Conservation (phyloP, 768 basidiomycete genomes). For the Termitomyces sp. region DNA sequence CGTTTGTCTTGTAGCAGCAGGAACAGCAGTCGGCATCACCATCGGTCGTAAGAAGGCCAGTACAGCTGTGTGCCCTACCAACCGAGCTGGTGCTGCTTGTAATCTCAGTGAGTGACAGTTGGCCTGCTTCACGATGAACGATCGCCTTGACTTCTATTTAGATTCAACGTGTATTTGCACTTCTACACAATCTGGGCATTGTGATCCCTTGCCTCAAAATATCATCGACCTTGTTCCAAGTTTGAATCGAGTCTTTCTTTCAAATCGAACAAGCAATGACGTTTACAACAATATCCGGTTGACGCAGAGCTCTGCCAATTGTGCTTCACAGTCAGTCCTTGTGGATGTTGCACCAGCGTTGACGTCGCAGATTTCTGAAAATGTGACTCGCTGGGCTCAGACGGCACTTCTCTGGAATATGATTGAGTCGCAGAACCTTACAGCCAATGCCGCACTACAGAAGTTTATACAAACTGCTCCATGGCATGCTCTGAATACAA, state of each 20-base stretch:
- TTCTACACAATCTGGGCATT: constrained; percentile 37
- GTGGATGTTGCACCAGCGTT: constrained; percentile 52
- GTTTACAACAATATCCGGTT: constrained; percentile 51
- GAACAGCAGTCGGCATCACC: constrained; percentile 43
- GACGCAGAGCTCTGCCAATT: constrained; percentile 42
- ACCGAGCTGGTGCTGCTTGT: constrained; percentile 49
- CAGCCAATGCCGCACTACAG: constrained; percentile 36
- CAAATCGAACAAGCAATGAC: constrained; percentile 40
- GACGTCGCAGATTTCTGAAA: constrained; percentile 35
- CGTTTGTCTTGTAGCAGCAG: constrained; percentile 38
- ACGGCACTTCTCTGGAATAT: constrained; percentile 60
- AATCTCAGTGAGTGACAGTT: constrained; percentile 45
- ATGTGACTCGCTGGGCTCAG: constrained; percentile 57
- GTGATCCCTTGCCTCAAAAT: constrained; percentile 51
- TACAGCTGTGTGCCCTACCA: constrained; percentile 33
- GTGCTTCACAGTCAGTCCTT: constrained; percentile 49
- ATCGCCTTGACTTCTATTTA: constrained; percentile 20
- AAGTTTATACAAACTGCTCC: constrained; percentile 45
- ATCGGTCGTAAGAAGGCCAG: constrained; percentile 27
- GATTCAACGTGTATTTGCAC: constrained; percentile 65
- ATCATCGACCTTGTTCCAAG: constrained; percentile 47
- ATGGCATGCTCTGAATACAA: constrained; percentile 41
- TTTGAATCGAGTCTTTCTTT: constrained; percentile 44
- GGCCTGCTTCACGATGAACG: neutral
- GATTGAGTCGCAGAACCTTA: constrained; percentile 45